Evolutionary conservation across 768 basidiomycete genomes (phyloP).

Genomic region (Tulasnella sp.): DNA sequence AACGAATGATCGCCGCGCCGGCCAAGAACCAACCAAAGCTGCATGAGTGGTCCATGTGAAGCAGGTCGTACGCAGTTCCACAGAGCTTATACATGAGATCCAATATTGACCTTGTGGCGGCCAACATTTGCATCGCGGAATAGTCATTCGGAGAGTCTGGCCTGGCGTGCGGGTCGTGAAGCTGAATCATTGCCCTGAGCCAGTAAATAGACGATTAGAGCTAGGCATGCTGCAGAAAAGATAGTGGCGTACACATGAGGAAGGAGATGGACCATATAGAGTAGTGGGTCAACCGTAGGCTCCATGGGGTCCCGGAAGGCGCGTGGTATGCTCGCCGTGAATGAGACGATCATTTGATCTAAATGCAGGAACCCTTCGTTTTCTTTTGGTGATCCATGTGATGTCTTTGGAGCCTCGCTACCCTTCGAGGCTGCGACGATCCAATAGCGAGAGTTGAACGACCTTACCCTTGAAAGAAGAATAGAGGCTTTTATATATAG

Average conservation of each 20-base stretch:
- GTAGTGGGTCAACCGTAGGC: slow-evolving; percentile 50
- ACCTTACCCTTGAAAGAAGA: slow-evolving; percentile 12
- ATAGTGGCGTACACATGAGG: slow-evolving; percentile 33
- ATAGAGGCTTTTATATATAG: slow-evolving; percentile 29
- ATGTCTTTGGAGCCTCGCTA: neutral
- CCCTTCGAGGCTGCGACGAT: neutral
- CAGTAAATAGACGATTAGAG: neutral
- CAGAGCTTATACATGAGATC: slow-evolving; percentile 25
- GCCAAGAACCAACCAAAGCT: slow-evolving; percentile 23
- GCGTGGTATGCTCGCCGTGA: slow-evolving; percentile 54
- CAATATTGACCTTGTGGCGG: slow-evolving; percentile 19
- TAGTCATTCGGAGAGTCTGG: slow-evolving; percentile 16
- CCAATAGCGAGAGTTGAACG: slow-evolving; percentile 22
- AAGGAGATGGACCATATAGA: slow-evolving; percentile 46
- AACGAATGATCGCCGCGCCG: slow-evolving; percentile 16
- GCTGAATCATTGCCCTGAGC: slow-evolving; percentile 20
- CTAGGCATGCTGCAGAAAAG: neutral
- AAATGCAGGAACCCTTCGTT: slow-evolving; percentile 62
- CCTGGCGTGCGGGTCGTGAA: slow-evolving; percentile 29
- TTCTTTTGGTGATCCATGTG: slow-evolving; percentile 42
- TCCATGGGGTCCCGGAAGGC: slow-evolving; percentile 55
- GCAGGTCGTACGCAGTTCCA: slow-evolving; percentile 26
- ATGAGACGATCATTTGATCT: slow-evolving; percentile 55
- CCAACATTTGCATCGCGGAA: slow-evolving; percentile 18
- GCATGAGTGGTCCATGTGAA: slow-evolving; percentile 34